Conservation (phyloP, 495 filamentous ascomycete genomes). For the Parathielavia hyrcaniae region DNA sequence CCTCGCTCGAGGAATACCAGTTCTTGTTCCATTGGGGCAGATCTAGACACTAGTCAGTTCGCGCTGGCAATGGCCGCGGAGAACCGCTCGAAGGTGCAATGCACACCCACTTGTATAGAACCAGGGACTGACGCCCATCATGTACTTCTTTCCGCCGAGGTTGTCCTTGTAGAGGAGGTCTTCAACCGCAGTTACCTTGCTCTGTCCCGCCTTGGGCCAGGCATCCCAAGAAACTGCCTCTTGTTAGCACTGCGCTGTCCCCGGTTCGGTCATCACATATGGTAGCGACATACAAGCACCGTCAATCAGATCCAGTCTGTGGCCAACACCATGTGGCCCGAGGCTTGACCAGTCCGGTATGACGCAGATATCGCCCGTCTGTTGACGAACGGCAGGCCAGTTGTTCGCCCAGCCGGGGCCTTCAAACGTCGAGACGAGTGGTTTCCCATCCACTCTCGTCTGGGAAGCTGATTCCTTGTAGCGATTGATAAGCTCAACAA, state of each 20-base stretch:
- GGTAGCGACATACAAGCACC: conserved; percentile 45
- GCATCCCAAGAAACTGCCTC: conserved; percentile 59
- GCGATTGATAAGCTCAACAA: conserved; percentile 52
- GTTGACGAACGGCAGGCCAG: conserved; percentile 52
- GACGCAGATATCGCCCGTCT: conserved; percentile 49
- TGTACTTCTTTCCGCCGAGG: conserved; percentile 56
- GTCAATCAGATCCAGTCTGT: conserved; percentile 47
- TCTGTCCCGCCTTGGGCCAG: conserved; percentile 57
- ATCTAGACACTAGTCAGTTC: conserved; percentile 38
- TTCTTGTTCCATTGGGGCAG: conserved; percentile 65
- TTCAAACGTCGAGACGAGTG: conserved; percentile 70
- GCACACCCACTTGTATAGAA: conserved; percentile 52
- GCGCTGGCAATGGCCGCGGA: background rate
- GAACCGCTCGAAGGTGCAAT: background rate
- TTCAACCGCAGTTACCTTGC: conserved; percentile 46
- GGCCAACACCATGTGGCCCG: conserved; percentile 45
- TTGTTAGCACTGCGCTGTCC: background rate
- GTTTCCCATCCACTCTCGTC: conserved; percentile 49
- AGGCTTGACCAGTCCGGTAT: conserved; percentile 60
- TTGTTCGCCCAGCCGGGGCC: conserved; percentile 51
- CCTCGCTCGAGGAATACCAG: conserved; percentile 66
- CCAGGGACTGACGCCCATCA: conserved; percentile 76
- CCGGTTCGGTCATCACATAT: background rate
- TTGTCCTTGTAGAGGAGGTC: conserved; percentile 51
- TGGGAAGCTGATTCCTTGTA: conserved; percentile 50